phyloP scores from a whole-genome alignment of 2,329 filamentous ascomycete genomes.

The Ambrosiella beaveri region DNA sequence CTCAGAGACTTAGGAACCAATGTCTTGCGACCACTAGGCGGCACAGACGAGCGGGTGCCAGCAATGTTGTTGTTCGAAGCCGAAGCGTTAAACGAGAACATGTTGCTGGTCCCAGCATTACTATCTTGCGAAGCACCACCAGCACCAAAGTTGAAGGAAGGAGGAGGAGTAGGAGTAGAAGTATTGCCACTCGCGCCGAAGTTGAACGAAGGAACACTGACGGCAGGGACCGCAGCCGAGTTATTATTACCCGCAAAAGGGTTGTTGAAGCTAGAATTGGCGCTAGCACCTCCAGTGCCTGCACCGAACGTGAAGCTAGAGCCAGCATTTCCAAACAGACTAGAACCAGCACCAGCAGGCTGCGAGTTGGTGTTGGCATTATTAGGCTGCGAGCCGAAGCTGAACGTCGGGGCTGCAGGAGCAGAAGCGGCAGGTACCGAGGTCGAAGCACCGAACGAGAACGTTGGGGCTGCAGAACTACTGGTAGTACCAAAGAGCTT shows the following conservation, averaged over 20 bases:
- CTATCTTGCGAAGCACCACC: conserved; percentile 14
- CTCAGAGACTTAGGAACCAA: conserved; percentile 12
- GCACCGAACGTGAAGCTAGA: conserved; percentile 15
- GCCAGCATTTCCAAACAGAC: conserved; percentile 20
- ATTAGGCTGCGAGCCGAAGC: conserved; percentile 21
- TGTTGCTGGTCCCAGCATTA: conserved; percentile 16
- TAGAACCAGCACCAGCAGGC: conserved; percentile 10
- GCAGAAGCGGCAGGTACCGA: conserved; percentile 14
- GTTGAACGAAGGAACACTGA: conserved; percentile 20
- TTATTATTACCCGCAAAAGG: conserved; percentile 19
- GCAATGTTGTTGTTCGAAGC: conserved; percentile 7
- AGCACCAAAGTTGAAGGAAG: conserved; percentile 13
- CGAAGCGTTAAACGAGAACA: conserved; percentile 13
- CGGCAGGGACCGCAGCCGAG: conserved; percentile 10
- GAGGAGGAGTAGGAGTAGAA: conserved; percentile 4
- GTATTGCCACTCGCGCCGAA: conserved; percentile 20
- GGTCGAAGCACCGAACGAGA: conserved; percentile 20
- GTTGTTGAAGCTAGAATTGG: conserved; percentile 22
- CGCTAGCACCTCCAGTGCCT: conserved; percentile 14
- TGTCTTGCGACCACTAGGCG: conserved; percentile 24
- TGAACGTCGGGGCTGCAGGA: conserved; percentile 18
- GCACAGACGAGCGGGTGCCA: conserved; percentile 7
- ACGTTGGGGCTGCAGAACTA: conserved; percentile 16
- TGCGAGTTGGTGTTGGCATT: conserved; percentile 6
- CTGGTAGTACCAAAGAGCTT: conserved; percentile 13